Percentiles rank a stretch among this genome's conserved stretches.
Evolutionary conservation across 1,284 basidiomycete genomes (phyloP).

Genomic region (Lentinula novae-zelandiae): DNA sequence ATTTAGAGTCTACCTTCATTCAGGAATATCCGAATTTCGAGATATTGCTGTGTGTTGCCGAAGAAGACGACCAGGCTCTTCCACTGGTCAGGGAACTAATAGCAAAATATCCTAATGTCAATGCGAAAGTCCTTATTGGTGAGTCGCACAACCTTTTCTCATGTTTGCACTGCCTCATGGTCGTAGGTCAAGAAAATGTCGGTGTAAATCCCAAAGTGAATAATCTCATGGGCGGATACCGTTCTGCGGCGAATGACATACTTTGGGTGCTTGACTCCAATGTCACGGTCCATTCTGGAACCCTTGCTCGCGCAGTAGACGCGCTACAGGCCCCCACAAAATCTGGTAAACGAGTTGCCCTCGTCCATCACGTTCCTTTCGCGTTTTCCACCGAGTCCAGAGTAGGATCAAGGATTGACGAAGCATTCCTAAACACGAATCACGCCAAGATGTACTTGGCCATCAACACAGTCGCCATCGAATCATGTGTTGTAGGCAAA

Average conservation of each 20-base stretch:
- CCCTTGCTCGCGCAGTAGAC: slow-evolving; percentile 84
- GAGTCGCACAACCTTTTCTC: slow-evolving; percentile 23
- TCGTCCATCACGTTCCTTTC: slow-evolving; percentile 96
- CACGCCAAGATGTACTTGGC: slow-evolving; percentile 99
- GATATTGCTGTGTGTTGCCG: slow-evolving; percentile 83
- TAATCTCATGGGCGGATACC: slow-evolving; percentile 87
- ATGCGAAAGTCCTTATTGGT: slow-evolving; percentile 77
- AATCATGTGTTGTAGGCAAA: slow-evolving; percentile 97
- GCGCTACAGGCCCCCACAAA: slow-evolving; percentile 47
- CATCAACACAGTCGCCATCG: slow-evolving; percentile 84
- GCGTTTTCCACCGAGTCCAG: slow-evolving; percentile 68
- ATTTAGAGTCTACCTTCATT: slow-evolving; percentile 85
- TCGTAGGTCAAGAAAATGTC: slow-evolving; percentile 64
- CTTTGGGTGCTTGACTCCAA: slow-evolving; percentile 98
- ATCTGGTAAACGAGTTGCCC: slow-evolving; percentile 56
- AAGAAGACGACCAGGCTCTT: slow-evolving; percentile 80
- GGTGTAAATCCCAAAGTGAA: slow-evolving; percentile 99
- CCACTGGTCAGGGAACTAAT: slow-evolving; percentile 74
- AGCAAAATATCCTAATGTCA: slow-evolving; percentile 69
- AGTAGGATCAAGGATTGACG: slow-evolving; percentile 85
- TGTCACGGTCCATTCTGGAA: slow-evolving; percentile 75
- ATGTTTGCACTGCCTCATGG: slow-evolving; percentile 6
- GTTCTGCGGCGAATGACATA: slow-evolving; percentile 80
- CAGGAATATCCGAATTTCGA: slow-evolving; percentile 90
- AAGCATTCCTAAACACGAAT: slow-evolving; percentile 93